These are phyloP conservation scores for Shiraia sp. DNA, from an alignment of 2,329 filamentous ascomycete species.

Conservation along the genomic window DNA sequence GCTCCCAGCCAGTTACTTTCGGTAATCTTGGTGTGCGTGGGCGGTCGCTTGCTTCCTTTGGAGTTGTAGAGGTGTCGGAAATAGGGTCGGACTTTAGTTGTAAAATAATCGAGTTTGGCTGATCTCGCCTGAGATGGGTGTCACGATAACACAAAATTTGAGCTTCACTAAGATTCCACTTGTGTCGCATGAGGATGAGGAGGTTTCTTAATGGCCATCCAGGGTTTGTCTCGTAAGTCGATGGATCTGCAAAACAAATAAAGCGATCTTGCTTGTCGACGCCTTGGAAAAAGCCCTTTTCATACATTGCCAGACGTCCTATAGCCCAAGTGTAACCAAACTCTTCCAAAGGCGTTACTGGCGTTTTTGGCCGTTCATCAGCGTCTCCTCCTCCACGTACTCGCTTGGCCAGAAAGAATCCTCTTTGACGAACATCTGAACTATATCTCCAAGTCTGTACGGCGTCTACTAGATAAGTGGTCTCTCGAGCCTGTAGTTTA, in stretches of 20 bases:
- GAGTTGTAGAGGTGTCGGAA: constrained; percentile 8
- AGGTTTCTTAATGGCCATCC: constrained; percentile 94
- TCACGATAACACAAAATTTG: constrained; percentile 93
- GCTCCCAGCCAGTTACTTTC: constrained; percentile 94
- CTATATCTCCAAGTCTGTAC: constrained; percentile 87
- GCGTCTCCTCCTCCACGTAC: constrained; percentile 47
- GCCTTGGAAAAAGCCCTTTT: constrained; percentile 82
- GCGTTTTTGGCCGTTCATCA: constrained; percentile 48
- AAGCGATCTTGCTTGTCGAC: constrained; percentile 74
- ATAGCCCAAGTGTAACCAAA: constrained; percentile 77
- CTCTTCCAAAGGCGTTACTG: constrained; percentile 57
- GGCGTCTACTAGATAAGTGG: constrained; percentile 75
- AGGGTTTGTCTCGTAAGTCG: constrained; percentile 83
- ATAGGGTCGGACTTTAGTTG: constrained; percentile 40
- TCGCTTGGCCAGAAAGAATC: constrained; percentile 94
- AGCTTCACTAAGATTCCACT: constrained; percentile 75
- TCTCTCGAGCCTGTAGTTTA: constrained; percentile 68
- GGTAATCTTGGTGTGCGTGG: constrained; percentile 63
- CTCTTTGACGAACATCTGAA: constrained; percentile 81
- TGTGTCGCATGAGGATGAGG: constrained; percentile 78
- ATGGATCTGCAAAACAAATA: constrained; percentile 88
- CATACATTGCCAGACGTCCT: constrained; percentile 74
- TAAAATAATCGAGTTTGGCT: constrained; percentile 80
- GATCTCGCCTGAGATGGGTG: constrained; percentile 73
- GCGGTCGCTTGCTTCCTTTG: constrained; percentile 19